Conservation (phyloP, 1,284 basidiomycete species). For the Porphyrellus sp. region DNA sequence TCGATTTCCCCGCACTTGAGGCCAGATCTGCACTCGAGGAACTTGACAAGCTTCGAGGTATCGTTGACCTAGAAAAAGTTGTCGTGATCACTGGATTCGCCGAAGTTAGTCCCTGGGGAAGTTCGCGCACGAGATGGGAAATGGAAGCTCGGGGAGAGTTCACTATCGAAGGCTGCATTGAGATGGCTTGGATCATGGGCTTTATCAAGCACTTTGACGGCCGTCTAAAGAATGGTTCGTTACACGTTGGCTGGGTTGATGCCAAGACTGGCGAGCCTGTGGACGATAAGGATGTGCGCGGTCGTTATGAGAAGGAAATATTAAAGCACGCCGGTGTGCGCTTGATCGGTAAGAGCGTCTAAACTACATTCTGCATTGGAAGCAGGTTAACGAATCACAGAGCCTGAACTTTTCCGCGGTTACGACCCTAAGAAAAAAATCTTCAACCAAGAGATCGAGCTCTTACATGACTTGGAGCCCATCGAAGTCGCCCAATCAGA, state of each 20-base stretch:
- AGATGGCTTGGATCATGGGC: constrained; percentile 99
- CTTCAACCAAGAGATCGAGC: constrained; percentile 96
- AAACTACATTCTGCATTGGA: background rate
- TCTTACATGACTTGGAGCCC: constrained; percentile 94
- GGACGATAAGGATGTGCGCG: constrained; percentile 95
- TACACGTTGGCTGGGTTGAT: constrained; percentile 98
- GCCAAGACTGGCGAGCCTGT: constrained; percentile 94
- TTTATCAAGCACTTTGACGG: constrained; percentile 98
- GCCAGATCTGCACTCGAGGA: constrained; percentile 65
- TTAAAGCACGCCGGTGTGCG: constrained; percentile 92
- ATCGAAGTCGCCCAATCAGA: constrained; percentile 91
- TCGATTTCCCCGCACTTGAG: constrained; percentile 86
- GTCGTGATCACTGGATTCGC: constrained; percentile 95
- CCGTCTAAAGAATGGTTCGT: constrained; percentile 85
- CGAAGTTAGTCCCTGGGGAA: constrained; percentile 99
- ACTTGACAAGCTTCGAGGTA: constrained; percentile 73
- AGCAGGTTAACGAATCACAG: constrained; percentile 41
- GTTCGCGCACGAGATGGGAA: constrained; percentile 98
- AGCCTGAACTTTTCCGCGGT: constrained; percentile 95
- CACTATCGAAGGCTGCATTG: constrained; percentile 95
- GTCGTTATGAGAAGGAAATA: constrained; percentile 94
- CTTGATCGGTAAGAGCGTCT: constrained; percentile 71
- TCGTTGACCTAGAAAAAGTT: constrained; percentile 94
- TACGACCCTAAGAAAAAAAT: constrained; percentile 97
- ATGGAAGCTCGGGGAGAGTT: constrained; percentile 95